Evolutionary conservation across 179 eudicot genomes (phyloP).

Genomic region (Amaranthus tricolor): DNA sequence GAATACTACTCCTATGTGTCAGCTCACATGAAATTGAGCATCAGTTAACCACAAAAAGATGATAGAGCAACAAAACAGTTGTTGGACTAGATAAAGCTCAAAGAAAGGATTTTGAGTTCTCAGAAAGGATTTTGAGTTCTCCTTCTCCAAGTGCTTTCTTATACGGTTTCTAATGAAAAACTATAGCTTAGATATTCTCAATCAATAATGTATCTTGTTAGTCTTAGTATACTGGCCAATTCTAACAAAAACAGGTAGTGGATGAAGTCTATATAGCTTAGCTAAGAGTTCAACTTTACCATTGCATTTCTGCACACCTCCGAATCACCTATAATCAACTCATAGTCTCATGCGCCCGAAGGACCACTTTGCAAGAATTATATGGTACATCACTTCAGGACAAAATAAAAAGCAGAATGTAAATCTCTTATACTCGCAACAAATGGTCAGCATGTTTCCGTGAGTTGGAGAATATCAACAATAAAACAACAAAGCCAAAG

Average conservation of each 20-base stretch:
- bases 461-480: neutral
- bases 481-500: no score
- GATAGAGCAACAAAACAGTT: neutral
- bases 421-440: neutral
- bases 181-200: neutral
- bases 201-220: neutral
- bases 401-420: neutral
- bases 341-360: neutral
- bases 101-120: neutral
- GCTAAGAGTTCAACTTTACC: neutral
- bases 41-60: neutral
- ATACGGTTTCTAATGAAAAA: neutral
- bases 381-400: neutral
- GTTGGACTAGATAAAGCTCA: neutral
- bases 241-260: slow-evolving; percentile 1
- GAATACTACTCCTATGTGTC: neutral
- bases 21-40: neutral
- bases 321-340: neutral
- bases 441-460: neutral
- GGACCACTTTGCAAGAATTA: neutral
- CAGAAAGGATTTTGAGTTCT: neutral
- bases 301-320: neutral
- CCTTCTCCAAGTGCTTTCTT: neutral
- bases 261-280: neutral
- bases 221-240: neutral